Conservation (phyloP, 2,329 filamentous ascomycete species). For the Myotisia sp. region DNA sequence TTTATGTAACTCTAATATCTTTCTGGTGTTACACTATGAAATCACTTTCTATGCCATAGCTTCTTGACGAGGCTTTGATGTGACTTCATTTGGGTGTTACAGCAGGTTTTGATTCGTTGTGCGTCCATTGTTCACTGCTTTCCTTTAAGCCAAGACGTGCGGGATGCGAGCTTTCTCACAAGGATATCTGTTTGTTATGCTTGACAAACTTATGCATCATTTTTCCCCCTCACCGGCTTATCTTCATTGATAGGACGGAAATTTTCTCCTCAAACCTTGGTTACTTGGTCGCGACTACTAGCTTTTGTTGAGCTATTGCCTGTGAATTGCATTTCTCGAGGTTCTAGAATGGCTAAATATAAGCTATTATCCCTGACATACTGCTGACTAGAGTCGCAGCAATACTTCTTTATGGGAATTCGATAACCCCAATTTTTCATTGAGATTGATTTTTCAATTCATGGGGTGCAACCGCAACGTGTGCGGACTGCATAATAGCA, state of each 20-base stretch:
- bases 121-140: neutral
- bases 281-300: neutral
- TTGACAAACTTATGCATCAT: conserved; percentile 2
- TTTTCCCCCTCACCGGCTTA: neutral
- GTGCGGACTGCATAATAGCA: conserved; percentile 3
- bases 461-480: conserved; percentile 4
- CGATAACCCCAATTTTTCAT: too few species aligned
- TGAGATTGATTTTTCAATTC: too few species aligned
- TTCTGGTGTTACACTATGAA: neutral
- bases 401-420: too few species aligned
- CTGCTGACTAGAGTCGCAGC: too few species aligned
- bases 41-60: conserved; percentile 1
- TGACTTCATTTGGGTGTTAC: conserved; percentile 2
- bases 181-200: neutral
- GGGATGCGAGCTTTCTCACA: neutral
- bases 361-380: too few species aligned
- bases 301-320: neutral
- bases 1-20: neutral
- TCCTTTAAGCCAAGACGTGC: neutral
- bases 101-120: neutral
- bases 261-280: neutral
- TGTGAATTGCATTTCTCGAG: neutral
- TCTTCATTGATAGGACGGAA: neutral
- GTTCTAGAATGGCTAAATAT: conserved; percentile 2
- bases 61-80: conserved; percentile 1